Evolutionary conservation across 768 basidiomycete genomes (phyloP), one percentile per base, ranked within the genome.

Genomic region (Boletus tomentosulus): DNA sequence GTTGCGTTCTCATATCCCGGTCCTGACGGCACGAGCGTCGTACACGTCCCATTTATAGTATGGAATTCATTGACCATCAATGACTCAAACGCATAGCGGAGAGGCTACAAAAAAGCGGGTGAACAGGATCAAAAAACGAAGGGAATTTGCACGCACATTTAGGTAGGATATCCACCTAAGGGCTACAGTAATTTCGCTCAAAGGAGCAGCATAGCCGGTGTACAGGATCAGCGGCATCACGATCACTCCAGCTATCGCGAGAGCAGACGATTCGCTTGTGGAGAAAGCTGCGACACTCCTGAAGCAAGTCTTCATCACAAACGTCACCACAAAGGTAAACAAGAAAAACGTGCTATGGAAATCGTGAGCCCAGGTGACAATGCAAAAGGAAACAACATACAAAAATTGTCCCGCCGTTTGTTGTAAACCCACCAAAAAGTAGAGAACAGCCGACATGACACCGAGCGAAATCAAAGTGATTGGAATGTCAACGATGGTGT

Each of bases 291-390:
- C 82, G 28, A 87, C 60, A 0, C 73, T 73, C 38, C 90, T 77
- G 78, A 89, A 93, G 76, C 82, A 91, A 0, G 80, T 78, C 63
- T 84, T 86, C 83, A 92, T 86, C 7, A 81, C 73, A 31, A 89
- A 48, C 24, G 83, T 77, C 60, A 82, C 75, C 4, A 73, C 67
- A 50, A 81, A 74, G 6, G 79, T 53, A 59, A 83, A 76, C 30
- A 89, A 66, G 64, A 79, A 75, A 64, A 76, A 83, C 6, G 76
- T 79, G 68, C 85, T 85, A 19, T 19, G 64, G 73, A 58, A 11
- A 63, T 65, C 1, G 76, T 67, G 42, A 78, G 71, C 19, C 64
- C 25, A 15, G 28, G 61, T 53, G 50, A 69, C 66, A 10, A 61
- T 53, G 25, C 42, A 33, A 48, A 39, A 12, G 16, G 30, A 19